These are phyloP conservation scores for Nicotiana benthamiana DNA, from an alignment of 257 asterid species.

Conservation along the genomic window DNA sequence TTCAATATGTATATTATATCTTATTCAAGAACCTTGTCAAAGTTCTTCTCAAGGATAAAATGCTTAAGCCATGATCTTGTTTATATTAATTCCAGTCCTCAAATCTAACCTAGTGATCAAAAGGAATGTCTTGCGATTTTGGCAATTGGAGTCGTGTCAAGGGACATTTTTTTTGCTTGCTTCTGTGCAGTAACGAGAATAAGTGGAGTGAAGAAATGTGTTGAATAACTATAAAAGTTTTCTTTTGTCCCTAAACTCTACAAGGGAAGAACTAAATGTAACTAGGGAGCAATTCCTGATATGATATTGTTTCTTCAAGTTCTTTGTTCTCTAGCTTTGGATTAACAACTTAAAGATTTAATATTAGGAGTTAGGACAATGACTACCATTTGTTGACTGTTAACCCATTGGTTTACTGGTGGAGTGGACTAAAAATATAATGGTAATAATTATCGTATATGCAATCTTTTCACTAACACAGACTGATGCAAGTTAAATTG, in stretches of 20 bases:
- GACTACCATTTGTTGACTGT: not conserved
- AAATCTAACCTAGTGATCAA: not conserved
- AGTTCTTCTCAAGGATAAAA: not conserved
- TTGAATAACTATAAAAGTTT: not conserved
- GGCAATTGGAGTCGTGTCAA: not conserved
- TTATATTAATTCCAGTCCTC: not conserved
- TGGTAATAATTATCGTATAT: not conserved
- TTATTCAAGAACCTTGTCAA: not conserved
- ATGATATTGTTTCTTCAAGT: not conserved
- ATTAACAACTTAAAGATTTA: not conserved
- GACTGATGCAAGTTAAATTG: conserved; percentile 5
- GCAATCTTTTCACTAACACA: not conserved
- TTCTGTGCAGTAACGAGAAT: not conserved
- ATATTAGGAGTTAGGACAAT: not conserved
- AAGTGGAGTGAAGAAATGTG: not conserved
- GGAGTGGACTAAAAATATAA: not conserved
- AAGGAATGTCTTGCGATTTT: not conserved
- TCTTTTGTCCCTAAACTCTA: not conserved
- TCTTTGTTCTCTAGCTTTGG: not conserved
- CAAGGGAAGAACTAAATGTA: not conserved
- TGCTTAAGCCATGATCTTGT: not conserved
- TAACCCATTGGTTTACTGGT: not conserved
- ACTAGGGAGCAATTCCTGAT: not conserved
- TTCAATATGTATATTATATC: no score
- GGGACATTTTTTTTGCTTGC: not conserved